Evolutionary conservation across 129 eudicot genomes (phyloP).

Genomic region (Silybum marianum): DNA sequence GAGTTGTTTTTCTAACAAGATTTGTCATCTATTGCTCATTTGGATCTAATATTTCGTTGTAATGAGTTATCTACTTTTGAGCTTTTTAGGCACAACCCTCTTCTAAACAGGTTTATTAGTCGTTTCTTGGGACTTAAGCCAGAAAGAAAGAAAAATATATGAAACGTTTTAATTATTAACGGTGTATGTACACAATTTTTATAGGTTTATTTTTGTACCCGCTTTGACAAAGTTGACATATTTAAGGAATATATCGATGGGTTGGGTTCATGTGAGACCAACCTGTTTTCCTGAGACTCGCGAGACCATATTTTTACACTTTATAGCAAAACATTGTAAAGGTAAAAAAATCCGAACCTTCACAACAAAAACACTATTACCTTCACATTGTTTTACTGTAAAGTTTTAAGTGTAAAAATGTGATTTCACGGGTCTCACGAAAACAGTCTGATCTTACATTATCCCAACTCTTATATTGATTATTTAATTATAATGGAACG

Average conservation of each 20-base stretch:
- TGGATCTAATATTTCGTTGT: not conserved
- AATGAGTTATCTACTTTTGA: not conserved
- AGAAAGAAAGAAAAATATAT: too few species aligned
- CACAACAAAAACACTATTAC: too few species aligned
- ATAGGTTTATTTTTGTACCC: not conserved
- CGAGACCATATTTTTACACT: too few species aligned
- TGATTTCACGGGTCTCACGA: too few species aligned
- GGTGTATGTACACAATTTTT: not conserved
- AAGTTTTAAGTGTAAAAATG: too few species aligned
- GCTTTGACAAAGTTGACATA: not conserved
- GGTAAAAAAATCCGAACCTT: too few species aligned
- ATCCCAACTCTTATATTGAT: not conserved
- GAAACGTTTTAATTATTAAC: not conserved
- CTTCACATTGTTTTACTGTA: too few species aligned
- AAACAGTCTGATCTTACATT: too few species aligned
- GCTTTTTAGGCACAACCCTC: not conserved
- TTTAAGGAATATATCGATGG: not conserved
- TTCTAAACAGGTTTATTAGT: not conserved
- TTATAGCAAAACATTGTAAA: too few species aligned
- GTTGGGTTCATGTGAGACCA: too few species aligned
- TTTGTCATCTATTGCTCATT: not conserved
- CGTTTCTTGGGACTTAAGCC: not conserved
- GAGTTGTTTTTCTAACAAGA: too few species aligned
- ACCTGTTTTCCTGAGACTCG: too few species aligned
- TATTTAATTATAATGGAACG: not conserved